Conservation (phyloP, 495 filamentous ascomycete species). For the Lasiosphaeria miniovina region DNA sequence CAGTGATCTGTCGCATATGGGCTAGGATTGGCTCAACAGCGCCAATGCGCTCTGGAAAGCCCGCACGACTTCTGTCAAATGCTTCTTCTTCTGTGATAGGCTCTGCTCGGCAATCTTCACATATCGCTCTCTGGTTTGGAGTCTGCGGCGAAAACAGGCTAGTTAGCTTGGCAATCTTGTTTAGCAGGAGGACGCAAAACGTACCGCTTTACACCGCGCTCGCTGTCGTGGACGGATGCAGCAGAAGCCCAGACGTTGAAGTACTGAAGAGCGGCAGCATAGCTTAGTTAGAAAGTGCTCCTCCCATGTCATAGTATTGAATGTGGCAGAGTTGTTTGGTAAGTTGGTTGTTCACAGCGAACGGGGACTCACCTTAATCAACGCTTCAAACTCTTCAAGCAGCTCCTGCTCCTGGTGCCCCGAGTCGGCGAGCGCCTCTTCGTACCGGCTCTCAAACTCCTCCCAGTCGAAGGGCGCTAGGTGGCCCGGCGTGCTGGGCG, state of each 20-base stretch:
- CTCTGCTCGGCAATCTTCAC: slow-evolving; percentile 66
- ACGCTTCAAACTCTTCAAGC: slow-evolving; percentile 58
- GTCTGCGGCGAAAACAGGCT: slow-evolving; percentile 26
- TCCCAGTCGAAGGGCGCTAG: slow-evolving; percentile 61
- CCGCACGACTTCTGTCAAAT: slow-evolving; percentile 72
- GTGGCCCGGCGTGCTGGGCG: slow-evolving; percentile 45
- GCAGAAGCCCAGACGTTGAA: slow-evolving; percentile 70
- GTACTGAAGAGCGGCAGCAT: slow-evolving; percentile 33
- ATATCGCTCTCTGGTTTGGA: slow-evolving; percentile 72
- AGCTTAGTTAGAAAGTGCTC: no score
- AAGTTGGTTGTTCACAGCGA: neutral
- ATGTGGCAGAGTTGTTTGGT: slow-evolving; percentile 24
- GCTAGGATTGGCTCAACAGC: slow-evolving; percentile 49
- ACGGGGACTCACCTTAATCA: slow-evolving; percentile 49
- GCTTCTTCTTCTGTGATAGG: slow-evolving; percentile 67
- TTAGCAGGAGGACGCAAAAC: neutral
- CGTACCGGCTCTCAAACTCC: slow-evolving; percentile 62
- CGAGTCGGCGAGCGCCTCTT: slow-evolving; percentile 56
- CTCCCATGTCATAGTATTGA: no score
- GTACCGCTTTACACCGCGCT: slow-evolving; percentile 57
- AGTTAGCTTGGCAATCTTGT: slow-evolving; percentile 22
- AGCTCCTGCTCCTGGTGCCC: slow-evolving; percentile 59
- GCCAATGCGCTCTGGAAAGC: slow-evolving; percentile 78
- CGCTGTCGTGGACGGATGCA: slow-evolving; percentile 63
- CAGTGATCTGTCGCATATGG: no score